Evolutionary conservation across 495 filamentous ascomycete genomes (phyloP).

Genomic region (Aspergillus bridgeri): DNA sequence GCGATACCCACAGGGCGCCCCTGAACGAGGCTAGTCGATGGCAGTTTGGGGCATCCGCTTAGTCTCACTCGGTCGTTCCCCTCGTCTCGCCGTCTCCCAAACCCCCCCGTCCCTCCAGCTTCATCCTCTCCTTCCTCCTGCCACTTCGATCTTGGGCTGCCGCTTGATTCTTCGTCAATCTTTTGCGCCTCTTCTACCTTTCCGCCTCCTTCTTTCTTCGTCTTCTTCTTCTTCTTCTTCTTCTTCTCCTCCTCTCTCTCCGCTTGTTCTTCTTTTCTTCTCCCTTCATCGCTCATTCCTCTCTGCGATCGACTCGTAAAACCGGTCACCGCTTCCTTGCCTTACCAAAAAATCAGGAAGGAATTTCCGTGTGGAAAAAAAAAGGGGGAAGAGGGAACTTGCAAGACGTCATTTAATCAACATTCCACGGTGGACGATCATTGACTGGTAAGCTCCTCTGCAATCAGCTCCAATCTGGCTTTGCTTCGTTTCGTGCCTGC

Average conservation of each 20-base stretch:
- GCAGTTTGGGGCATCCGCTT: slow-evolving; percentile 30
- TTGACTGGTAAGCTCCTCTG: slow-evolving; percentile 1
- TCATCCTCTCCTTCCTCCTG: slow-evolving; percentile 31
- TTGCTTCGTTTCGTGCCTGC: not conserved
- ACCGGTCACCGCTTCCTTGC: slow-evolving; percentile 1
- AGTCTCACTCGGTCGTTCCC: slow-evolving; percentile 38
- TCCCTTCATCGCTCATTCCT: not conserved
- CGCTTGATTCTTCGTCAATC: not conserved
- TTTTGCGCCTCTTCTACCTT: slow-evolving; percentile 2
- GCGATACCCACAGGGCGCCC: not conserved
- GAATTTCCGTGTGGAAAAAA: slow-evolving; percentile 5
- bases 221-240: not conserved
- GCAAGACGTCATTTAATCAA: slow-evolving; percentile 4
- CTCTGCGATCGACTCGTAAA: not conserved
- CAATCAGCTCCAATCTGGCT: not conserved
- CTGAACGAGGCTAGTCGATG: slow-evolving; percentile 6
- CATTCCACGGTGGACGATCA: slow-evolving; percentile 12
- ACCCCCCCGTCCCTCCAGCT: slow-evolving; percentile 21
- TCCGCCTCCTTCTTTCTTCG: too few species aligned
- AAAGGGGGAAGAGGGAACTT: slow-evolving; percentile 5
- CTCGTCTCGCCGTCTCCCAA: slow-evolving; percentile 17
- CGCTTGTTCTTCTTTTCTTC: not conserved
- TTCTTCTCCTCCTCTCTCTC: not conserved
- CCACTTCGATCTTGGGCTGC: slow-evolving; percentile 5
- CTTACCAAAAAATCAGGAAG: not conserved